Evolutionary conservation across 768 basidiomycete species (phyloP).

Genomic region (Boletus speciosus): DNA sequence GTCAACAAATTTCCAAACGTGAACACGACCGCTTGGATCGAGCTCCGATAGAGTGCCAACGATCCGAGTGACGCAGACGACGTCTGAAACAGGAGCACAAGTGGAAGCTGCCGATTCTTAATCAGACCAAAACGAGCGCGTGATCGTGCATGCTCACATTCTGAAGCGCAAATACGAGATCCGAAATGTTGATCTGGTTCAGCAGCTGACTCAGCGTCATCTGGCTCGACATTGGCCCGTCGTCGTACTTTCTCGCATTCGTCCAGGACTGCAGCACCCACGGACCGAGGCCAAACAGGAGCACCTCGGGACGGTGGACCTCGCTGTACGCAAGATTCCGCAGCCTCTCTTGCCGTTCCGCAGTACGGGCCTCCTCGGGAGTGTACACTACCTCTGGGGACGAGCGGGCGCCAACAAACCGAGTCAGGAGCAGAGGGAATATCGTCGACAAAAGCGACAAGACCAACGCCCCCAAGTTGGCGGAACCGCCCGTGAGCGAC

Average conservation of each 20-base stretch:
- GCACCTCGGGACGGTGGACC: conserved; percentile 72
- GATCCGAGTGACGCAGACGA: conserved; percentile 76
- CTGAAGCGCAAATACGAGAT: conserved; percentile 61
- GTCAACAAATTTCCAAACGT: conserved; percentile 60
- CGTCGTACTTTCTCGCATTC: conserved; percentile 51
- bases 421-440: conserved; percentile 57
- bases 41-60: conserved; percentile 76
- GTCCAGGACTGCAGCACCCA: conserved; percentile 85
- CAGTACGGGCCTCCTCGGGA: conserved; percentile 57
- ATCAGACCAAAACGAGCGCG: conserved; percentile 12
- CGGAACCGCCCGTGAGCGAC: conserved; percentile 53
- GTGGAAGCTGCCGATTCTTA: conserved; percentile 52
- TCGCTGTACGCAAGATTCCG: conserved; percentile 75
- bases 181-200: conserved; percentile 58
- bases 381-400: conserved; percentile 45
- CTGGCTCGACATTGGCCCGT: conserved; percentile 38
- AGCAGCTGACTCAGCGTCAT: conserved; percentile 45
- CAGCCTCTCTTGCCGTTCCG: conserved; percentile 71
- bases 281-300: conserved; percentile 77
- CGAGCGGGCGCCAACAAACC: conserved; percentile 41
- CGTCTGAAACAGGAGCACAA: conserved; percentile 68
- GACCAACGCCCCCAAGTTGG: conserved; percentile 54
- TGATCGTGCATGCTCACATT: conserved; percentile 52
- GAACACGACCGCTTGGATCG: conserved; percentile 68
- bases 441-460: conserved; percentile 60